phyloP scores from a whole-genome alignment of 148 eudicot species.

The Euryodendron excelsum region DNA sequence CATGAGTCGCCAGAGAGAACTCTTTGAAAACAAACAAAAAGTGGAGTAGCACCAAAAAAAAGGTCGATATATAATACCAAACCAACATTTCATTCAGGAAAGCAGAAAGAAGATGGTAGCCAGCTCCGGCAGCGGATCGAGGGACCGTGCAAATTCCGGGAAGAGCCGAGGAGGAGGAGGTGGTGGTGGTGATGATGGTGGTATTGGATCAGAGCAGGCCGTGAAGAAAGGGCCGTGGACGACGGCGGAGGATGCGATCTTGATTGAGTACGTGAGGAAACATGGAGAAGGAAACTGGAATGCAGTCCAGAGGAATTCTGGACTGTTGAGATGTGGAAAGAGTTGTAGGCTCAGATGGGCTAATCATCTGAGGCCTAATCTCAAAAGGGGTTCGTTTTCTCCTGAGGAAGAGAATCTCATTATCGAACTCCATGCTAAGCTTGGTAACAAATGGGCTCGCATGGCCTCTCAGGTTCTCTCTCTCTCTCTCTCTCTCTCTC shows the following conservation, averaged over 20 bases:
- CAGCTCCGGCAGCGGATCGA: conserved; percentile 6
- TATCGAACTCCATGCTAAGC: conserved; percentile 68
- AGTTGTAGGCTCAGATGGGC: conserved; percentile 92
- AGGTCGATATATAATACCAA: neutral
- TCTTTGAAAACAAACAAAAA: neutral
- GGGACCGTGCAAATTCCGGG: conserved; percentile 4
- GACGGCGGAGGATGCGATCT: conserved; percentile 61
- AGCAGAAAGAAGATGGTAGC: conserved; percentile 12
- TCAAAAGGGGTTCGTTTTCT: conserved; percentile 81
- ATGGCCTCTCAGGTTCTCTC: conserved; percentile 67
- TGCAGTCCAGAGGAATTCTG: conserved; percentile 65
- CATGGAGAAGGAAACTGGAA: conserved; percentile 98
- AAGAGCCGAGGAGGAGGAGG: conserved; percentile 4
- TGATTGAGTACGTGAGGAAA: conserved; percentile 69
- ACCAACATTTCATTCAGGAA: neutral
- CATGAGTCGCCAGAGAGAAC: neutral
- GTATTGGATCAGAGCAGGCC: neutral
- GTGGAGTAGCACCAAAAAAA: neutral
- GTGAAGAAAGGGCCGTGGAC: conserved; percentile 93
- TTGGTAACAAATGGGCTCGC: conserved; percentile 97
- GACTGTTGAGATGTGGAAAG: conserved; percentile 79
- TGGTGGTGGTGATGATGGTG: neutral
- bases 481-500: neutral
- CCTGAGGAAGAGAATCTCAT: conserved; percentile 66
- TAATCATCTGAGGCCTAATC: conserved; percentile 75